Conservation (phyloP, 169 alveolate genomes). For the Plasmodium coatneyi region DNA sequence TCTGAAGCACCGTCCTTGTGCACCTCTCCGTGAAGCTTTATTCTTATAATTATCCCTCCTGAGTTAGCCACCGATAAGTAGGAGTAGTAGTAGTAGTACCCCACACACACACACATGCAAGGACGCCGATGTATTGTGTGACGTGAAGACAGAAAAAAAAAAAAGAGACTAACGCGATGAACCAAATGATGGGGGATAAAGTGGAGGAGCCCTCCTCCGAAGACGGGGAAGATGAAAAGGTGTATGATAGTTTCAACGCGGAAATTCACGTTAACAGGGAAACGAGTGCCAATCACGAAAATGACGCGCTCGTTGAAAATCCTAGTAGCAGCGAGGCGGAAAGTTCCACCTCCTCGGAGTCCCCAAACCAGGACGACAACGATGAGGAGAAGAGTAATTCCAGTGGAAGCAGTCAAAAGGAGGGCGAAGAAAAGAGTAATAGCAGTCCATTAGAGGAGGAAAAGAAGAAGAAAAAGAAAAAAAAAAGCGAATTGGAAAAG, state of each 20-base stretch:
- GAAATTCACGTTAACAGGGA: conserved; percentile 5
- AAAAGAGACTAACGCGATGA: neutral
- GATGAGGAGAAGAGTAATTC: neutral
- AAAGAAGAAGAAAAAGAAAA: conserved; percentile 11
- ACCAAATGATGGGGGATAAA: neutral
- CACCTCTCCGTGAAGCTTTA: neutral
- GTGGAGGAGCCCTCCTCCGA: neutral
- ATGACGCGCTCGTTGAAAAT: neutral
- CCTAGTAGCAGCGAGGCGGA: neutral
- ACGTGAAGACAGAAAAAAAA: neutral
- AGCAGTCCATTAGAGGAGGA: neutral
- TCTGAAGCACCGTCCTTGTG: neutral
- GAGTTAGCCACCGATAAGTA: neutral
- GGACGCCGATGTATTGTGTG: neutral
- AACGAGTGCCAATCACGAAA: neutral
- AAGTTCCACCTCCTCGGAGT: neutral
- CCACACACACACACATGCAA: neutral
- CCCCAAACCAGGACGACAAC: neutral
- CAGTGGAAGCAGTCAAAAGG: neutral
- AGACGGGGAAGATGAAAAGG: neutral
- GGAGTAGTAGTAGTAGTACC: neutral
- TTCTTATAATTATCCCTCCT: neutral
- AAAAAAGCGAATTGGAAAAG: neutral
- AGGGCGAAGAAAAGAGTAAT: neutral
- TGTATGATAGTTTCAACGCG: conserved; percentile 16